Conservation (phyloP, 1,139 yeast species). For the Kluyveromyces marxianus region DNA sequence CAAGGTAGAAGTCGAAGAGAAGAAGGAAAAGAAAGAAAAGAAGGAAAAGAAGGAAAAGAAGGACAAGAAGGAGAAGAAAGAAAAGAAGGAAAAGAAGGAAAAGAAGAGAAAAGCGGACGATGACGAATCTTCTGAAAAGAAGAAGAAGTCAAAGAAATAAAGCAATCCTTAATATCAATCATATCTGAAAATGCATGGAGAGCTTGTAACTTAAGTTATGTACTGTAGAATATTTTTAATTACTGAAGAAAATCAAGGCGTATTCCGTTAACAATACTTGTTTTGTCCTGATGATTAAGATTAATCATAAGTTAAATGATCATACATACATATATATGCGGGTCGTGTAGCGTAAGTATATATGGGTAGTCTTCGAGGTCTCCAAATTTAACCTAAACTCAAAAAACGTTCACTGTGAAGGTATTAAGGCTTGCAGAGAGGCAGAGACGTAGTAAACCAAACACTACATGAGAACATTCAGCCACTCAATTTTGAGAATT, state of each 20-base stretch:
- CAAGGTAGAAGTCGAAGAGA: slow-evolving; percentile 32
- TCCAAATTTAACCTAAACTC: no score
- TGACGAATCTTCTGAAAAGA: slow-evolving; percentile 47
- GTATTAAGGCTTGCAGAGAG: no score
- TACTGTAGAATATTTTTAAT: slow-evolving; percentile 7
- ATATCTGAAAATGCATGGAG: slow-evolving; percentile 3
- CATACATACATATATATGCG: no score
- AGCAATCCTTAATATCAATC: background rate
- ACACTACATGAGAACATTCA: no score
- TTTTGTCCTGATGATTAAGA: background rate
- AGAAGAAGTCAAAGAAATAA: slow-evolving; percentile 44
- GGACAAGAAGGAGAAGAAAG: slow-evolving; percentile 59
- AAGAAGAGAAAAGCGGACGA: slow-evolving; percentile 61
- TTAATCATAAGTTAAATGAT: no score
- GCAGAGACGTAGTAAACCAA: no score
- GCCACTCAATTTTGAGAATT: no score
- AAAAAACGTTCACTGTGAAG: no score
- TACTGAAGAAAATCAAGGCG: slow-evolving; percentile 1
- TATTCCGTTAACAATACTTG: background rate
- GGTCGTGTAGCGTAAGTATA: no score
- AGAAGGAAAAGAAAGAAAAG: slow-evolving; percentile 49
- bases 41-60: slow-evolving; percentile 52
- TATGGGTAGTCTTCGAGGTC: no score
- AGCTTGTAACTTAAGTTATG: slow-evolving; percentile 5
- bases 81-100: slow-evolving; percentile 54